Conservation (phyloP, 1,284 basidiomycete genomes). For the Sutorius eximius region DNA sequence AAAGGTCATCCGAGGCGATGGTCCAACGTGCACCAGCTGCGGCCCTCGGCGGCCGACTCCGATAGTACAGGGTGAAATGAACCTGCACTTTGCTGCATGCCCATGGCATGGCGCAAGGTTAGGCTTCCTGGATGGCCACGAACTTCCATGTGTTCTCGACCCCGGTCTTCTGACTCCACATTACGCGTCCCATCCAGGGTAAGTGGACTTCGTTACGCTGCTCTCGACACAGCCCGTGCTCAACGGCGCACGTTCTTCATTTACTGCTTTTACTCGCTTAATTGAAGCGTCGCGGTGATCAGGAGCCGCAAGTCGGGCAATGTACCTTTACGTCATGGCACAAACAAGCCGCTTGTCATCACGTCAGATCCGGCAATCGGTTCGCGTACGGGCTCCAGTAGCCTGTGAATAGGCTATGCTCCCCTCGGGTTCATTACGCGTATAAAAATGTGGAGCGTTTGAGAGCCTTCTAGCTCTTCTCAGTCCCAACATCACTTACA, state of each 20-base stretch:
- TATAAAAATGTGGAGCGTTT: constrained; percentile 15
- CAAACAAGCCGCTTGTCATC: background rate
- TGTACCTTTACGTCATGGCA: background rate
- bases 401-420: background rate
- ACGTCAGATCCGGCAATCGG: background rate
- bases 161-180: background rate
- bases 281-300: constrained; percentile 1
- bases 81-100: background rate
- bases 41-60: background rate
- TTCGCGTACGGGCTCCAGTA: constrained; percentile 4
- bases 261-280: background rate
- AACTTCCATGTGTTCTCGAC: background rate
- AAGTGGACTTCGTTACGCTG: background rate
- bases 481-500: background rate
- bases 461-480: background rate
- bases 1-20: background rate
- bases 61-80: background rate
- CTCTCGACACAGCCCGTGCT: background rate
- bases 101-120: background rate
- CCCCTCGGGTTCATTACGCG: background rate
- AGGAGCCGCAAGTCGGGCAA: background rate
- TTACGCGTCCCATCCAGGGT: background rate
- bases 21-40: background rate
- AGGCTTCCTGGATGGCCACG: background rate
- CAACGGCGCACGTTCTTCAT: background rate